Evolutionary conservation across 345 rosid genomes (phyloP).

Genomic region (Raphanus sativus): DNA sequence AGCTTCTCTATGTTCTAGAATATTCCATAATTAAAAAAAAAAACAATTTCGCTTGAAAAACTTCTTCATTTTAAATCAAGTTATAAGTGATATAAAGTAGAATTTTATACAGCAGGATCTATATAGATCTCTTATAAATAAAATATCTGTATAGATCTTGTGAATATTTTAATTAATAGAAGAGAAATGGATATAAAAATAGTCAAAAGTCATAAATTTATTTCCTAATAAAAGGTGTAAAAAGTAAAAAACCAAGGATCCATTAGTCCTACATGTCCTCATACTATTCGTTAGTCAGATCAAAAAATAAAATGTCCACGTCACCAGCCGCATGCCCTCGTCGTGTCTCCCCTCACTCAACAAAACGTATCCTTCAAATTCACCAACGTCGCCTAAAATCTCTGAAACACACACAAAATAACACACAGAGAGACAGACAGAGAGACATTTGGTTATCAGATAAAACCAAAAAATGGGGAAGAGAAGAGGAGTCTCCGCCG

Average conservation of each 20-base stretch:
- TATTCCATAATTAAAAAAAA: too few relatives aligned
- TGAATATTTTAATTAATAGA: neutral
- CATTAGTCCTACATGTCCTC: conserved; percentile 2
- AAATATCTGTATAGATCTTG: neutral
- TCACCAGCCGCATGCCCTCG: conserved; percentile 47
- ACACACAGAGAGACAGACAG: neutral
- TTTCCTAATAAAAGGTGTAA: neutral
- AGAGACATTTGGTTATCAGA: conserved; percentile 2
- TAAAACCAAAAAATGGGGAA: conserved; percentile 49
- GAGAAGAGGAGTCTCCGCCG: conserved; percentile 52
- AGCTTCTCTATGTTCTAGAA: too few relatives aligned
- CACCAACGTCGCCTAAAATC: conserved; percentile 28
- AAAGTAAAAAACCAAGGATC: neutral
- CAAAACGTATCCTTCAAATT: conserved; percentile 35
- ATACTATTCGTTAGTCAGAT: neutral
- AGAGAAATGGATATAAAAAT: neutral
- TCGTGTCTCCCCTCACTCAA: conserved; percentile 44
- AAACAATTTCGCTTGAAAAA: too few relatives aligned
- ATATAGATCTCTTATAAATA: neutral
- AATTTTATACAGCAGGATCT: neutral
- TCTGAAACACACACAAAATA: conserved; percentile 14
- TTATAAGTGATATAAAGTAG: neutral
- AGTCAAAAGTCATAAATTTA: too few relatives aligned
- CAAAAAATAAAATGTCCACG: conserved; percentile 36
- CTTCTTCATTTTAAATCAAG: too few relatives aligned